Evolutionary conservation across 352 stramenopile species (phyloP), one percentile per base, ranked within the genome.

Genomic region (Phytophthora macrochlamydospora): DNA sequence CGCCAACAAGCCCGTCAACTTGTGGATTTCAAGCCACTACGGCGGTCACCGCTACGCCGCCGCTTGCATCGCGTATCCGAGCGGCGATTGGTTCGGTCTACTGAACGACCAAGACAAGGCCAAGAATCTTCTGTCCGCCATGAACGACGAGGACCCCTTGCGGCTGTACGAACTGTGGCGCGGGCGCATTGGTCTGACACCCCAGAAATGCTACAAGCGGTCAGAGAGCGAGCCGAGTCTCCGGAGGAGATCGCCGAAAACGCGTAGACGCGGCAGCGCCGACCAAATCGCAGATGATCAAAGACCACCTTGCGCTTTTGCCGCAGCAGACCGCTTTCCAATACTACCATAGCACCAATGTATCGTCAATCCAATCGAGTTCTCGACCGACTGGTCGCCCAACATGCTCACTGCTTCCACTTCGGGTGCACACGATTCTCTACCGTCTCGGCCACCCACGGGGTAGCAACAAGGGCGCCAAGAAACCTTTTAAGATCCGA

Each of bases 61-160:
- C 30, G 83, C 86, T 50, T 90, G 80, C 53, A 87, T 94, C 64
- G 73, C 79, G 59, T 92, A 94, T 53, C 86, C 86, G 18, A 83
- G 75, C 18, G 83, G 86, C 28, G 80, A 94, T 55, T 94, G 86
- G 83, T 94, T 92, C 54, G 83, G 83, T 2, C 62, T 91, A 1
- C 51, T 94, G 1, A 94, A 94, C 55, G 64, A 78, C 13, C 64
- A 81, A 54, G 59, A 75, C 11, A 85, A 88, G 51, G 81, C 76
- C 0, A 65, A 75, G 32, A 49, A 49, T 1, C 73, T 92, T 38
- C 42, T 92, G 12, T 52, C 73, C 0, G 79, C 80, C 2, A 54
- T 89, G 44, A 69, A 71, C 6, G 67, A 73, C 32, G 40, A 81
- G 28, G 59, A 86, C 42, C 76, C 81, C 28, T 61, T 91, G 51